Evolutionary conservation across 1,284 basidiomycete genomes (phyloP).

Genomic region (Amylostereum chailletii): DNA sequence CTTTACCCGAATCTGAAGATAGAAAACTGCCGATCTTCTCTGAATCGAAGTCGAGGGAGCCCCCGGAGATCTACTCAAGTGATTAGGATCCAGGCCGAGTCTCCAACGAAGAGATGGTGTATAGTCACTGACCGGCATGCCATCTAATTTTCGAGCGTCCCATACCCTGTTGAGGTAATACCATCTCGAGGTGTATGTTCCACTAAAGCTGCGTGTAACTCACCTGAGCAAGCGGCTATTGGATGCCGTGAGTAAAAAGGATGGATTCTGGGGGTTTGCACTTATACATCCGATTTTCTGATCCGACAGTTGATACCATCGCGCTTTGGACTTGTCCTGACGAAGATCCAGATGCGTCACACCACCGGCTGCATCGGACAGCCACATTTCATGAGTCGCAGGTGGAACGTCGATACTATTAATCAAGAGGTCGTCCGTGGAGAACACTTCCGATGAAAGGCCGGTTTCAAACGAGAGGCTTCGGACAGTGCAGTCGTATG

Average conservation of each 20-base stretch:
- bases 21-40: slow-evolving; percentile 40
- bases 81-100: slow-evolving; percentile 18
- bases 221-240: slow-evolving; percentile 64
- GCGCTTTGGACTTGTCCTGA: slow-evolving; percentile 43
- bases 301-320: slow-evolving; percentile 57
- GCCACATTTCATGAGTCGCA: slow-evolving; percentile 69
- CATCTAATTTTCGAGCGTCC: slow-evolving; percentile 59
- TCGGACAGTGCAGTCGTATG: slow-evolving; percentile 74
- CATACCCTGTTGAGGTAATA: slow-evolving; percentile 44
- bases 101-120: slow-evolving; percentile 15
- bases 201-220: slow-evolving; percentile 11
- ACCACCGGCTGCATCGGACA: slow-evolving; percentile 62
- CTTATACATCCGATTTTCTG: slow-evolving; percentile 72
- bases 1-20: slow-evolving; percentile 40
- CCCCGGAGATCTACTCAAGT: slow-evolving; percentile 11
- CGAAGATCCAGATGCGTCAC: slow-evolving; percentile 67
- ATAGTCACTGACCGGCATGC: slow-evolving; percentile 24
- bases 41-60: slow-evolving; percentile 36
- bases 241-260: slow-evolving; percentile 63
- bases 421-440: slow-evolving; percentile 50
- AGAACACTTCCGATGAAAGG: slow-evolving; percentile 57
- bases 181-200: background rate
- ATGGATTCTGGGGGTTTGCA: slow-evolving; percentile 59
- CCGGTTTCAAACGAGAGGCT: slow-evolving; percentile 60
- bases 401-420: slow-evolving; percentile 59